These are phyloP conservation scores for Xerocomellus chrysenteron DNA, from an alignment of 768 basidiomycete species.

Conservation along the genomic window DNA sequence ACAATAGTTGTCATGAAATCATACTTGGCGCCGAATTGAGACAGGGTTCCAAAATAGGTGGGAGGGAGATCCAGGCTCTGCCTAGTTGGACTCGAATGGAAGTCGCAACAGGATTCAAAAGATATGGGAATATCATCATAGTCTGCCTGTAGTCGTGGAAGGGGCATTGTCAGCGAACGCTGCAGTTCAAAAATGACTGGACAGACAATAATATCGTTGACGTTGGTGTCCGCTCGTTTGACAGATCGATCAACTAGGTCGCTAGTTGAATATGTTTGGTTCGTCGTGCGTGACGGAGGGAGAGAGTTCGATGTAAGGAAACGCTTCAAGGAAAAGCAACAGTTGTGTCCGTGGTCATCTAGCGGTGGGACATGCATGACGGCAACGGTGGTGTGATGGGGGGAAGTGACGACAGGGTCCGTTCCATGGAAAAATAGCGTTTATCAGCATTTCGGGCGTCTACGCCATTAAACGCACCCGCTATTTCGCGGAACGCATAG, in stretches of 20 bases:
- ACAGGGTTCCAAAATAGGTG: conserved; percentile 35
- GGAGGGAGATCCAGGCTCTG: conserved; percentile 39
- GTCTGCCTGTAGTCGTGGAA: conserved; percentile 3
- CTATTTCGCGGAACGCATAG: conserved; percentile 16
- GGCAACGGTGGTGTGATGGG: conserved; percentile 4
- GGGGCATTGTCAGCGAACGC: not conserved
- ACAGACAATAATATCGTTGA: conserved; percentile 11
- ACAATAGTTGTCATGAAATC: conserved; percentile 57
- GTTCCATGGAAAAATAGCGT: conserved; percentile 25
- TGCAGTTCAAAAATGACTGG: not conserved
- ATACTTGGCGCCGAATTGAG: conserved; percentile 16
- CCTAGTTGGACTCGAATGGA: conserved; percentile 31
- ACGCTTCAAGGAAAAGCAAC: conserved; percentile 24
- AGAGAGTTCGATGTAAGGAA: conserved; percentile 12
- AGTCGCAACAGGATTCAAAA: conserved; percentile 46
- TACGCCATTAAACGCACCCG: conserved; percentile 11
- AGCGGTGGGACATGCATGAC: conserved; percentile 25
- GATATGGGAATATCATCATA: conserved; percentile 27
- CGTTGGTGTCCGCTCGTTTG: conserved; percentile 3
- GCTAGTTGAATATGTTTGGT: not conserved
- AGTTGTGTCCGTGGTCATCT: conserved; percentile 21
- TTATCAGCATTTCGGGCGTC: conserved; percentile 31
- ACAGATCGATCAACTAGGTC: not conserved
- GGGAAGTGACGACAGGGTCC: not conserved
- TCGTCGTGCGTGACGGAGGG: not conserved